Evolutionary conservation across 257 asterid genomes (phyloP).

Genomic region (Gardenia jasminoides): DNA sequence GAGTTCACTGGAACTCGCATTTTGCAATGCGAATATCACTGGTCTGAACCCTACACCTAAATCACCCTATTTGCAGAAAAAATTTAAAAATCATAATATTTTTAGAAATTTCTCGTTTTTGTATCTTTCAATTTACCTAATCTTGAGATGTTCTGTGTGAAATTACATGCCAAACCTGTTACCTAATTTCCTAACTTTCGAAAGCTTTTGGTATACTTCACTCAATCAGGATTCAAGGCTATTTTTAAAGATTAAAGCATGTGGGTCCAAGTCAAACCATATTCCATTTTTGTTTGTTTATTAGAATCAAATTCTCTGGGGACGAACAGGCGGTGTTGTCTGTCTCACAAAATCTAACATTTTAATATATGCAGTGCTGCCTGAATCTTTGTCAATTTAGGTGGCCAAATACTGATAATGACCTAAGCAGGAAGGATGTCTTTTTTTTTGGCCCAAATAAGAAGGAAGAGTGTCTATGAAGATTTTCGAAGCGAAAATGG

Average conservation of each 20-base stretch:
- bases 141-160: background rate
- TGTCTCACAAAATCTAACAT: background rate
- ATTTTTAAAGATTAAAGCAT: too few species aligned
- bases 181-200: background rate
- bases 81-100: too few species aligned
- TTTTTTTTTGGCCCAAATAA: too few species aligned
- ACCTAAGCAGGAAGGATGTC: background rate
- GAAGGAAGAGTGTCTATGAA: background rate
- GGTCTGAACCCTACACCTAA: too few species aligned
- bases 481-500: background rate
- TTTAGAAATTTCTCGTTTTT: too few species aligned
- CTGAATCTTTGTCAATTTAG: background rate
- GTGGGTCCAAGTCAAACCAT: background rate
- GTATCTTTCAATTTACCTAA: background rate
- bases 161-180: background rate
- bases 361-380: background rate
- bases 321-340: background rate
- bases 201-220: too few species aligned
- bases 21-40: too few species aligned
- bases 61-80: too few species aligned
- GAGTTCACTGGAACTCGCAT: too few species aligned
- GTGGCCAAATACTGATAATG: background rate
- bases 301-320: background rate
- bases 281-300: too few species aligned
- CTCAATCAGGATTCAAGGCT: too few species aligned